A percentile compares a stretch with the other conserved stretches of the same genome.
Conservation (phyloP, 495 filamentous ascomycete species). For the Penicillium malachiteum region DNA sequence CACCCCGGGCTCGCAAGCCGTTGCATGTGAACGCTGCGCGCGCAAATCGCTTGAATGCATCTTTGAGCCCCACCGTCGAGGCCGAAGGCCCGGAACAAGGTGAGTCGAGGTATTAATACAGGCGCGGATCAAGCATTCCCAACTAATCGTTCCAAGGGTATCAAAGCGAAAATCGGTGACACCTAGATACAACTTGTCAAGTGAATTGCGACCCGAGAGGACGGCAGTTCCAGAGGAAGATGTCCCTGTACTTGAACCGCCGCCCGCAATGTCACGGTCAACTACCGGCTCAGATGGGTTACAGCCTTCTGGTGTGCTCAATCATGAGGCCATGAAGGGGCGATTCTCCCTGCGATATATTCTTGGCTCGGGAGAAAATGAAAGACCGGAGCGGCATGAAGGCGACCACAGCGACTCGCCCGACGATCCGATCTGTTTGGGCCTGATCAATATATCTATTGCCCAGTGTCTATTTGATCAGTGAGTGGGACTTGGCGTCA, state of each 20-base stretch:
- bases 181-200: neutral
- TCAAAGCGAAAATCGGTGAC: slow-evolving; percentile 2
- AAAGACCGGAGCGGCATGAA: slow-evolving; percentile 2
- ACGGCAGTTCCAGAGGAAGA: neutral
- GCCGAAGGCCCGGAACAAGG: slow-evolving; percentile 2
- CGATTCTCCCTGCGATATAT: slow-evolving; percentile 22
- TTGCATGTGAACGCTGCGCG: slow-evolving; percentile 1
- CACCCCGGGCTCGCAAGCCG: neutral
- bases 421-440: slow-evolving; percentile 9
- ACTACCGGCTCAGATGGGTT: slow-evolving; percentile 8
- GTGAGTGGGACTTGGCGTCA: slow-evolving; percentile 1
- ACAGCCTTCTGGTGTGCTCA: slow-evolving; percentile 14
- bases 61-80: slow-evolving; percentile 3
- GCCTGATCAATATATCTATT: slow-evolving; percentile 15
- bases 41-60: slow-evolving; percentile 3
- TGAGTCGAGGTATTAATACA: neutral
- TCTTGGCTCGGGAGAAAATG: slow-evolving; percentile 13
- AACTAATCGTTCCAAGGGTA: neutral
- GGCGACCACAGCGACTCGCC: neutral
- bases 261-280: neutral
- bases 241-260: neutral
- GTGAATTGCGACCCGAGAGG: neutral
- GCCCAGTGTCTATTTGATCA: slow-evolving; percentile 19
- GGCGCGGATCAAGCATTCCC: neutral
- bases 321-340: slow-evolving; percentile 17